Evolutionary conservation across 495 filamentous ascomycete genomes (phyloP), one percentile per base, ranked within the genome.

Genomic region (Xylaria sp.): DNA sequence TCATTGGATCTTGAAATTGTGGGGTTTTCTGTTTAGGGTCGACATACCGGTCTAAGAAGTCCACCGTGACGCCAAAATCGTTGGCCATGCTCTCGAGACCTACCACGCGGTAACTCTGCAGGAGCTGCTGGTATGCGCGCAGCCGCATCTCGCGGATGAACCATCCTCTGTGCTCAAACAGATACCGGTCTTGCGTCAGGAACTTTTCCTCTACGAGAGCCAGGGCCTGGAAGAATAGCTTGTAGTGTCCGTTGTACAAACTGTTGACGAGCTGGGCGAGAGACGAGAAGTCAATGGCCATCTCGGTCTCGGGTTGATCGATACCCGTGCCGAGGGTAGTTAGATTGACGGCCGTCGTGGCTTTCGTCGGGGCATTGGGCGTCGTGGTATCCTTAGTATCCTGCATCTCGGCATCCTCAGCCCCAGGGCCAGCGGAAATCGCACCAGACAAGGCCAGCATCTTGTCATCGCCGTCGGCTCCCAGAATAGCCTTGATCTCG

Each of bases 21-120:
- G 33, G 12, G 29, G 1, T 53, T 6, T 48, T 24, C 53, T 11
- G 35, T 24, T 37, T 44, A 66, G 8, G 57, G 58, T 55, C 44
- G 71, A 79, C 87, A 57, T 87, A 97, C 94, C 92, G 92, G 81
- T 99, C 96, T 70, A 99, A 84, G 82, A 92, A 99, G 77, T 98
- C 97, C 11, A 98, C 93, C 5, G 93, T 93, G 63, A 99, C 93
- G 29, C 96, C 96, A 82, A 99, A 99, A 78, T 96, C 93, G 61
- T 88, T 91, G 19, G 96, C 96, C 95, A 99, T 99, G 85, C 91
- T 97, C 78, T 90, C 90, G 76, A 99, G 84, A 9, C 94, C 93
- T 24, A 99, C 96, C n/a, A 98, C 93, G 41, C 94, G 91, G 80
- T 99, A 99, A 78, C 93, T 96, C 83, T 97, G 94, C n/a, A 99